Conservation (phyloP, 805 yeast genomes). For the Scheffersomyces lignosus region DNA sequence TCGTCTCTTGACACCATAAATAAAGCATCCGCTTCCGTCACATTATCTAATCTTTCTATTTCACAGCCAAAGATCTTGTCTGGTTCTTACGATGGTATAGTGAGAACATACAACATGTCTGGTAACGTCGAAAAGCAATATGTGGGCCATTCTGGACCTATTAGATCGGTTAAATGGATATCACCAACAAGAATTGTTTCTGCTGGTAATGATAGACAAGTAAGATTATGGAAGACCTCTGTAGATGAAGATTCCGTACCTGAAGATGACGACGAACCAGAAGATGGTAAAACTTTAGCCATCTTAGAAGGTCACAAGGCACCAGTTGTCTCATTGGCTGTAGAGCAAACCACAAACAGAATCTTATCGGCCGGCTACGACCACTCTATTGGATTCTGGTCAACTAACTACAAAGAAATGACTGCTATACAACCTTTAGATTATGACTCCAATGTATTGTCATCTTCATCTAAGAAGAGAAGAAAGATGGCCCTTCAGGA, state of each 20-base stretch:
- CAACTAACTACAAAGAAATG: conserved; percentile 83
- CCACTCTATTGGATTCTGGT: conserved; percentile 81
- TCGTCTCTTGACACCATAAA: conserved; percentile 65
- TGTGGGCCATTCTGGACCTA: conserved; percentile 86
- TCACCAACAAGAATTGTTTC: conserved; percentile 74
- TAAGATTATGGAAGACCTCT: conserved; percentile 82
- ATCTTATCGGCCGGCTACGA: conserved; percentile 87
- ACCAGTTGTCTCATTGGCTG: conserved; percentile 76
- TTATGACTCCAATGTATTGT: conserved; percentile 45
- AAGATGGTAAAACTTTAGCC: conserved; percentile 76
- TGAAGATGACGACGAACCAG: conserved; percentile 40
- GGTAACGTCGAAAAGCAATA: conserved; percentile 81
- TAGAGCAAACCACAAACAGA: conserved; percentile 51
- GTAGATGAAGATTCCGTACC: conserved; percentile 27
- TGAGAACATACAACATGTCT: conserved; percentile 80
- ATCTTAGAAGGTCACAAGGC: conserved; percentile 88
- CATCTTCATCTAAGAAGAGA: conserved; percentile 85
- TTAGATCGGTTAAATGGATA: conserved; percentile 80
- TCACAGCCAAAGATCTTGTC: conserved; percentile 62
- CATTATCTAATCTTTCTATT: conserved; percentile 19
- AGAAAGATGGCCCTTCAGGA: conserved; percentile 78
- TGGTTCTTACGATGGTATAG: conserved; percentile 94
- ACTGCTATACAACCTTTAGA: conserved; percentile 51
- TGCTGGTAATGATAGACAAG: conserved; percentile 85
- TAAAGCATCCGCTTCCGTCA: conserved; percentile 25